Evolutionary conservation across 306 rosid genomes (phyloP).

Genomic region (Acacia acuminata): DNA sequence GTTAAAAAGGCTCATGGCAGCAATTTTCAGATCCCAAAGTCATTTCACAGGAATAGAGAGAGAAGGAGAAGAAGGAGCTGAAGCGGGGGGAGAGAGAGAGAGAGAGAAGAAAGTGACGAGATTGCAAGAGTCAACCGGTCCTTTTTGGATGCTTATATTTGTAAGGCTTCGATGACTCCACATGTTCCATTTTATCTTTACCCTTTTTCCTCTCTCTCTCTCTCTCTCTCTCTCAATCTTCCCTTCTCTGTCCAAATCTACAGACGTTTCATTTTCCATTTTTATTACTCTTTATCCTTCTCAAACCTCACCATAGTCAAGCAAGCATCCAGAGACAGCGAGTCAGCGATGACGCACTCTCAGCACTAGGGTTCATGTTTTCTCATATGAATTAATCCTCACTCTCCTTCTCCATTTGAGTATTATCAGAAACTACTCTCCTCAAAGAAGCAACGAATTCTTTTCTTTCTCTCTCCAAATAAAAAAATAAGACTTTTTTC

Average conservation of each 20-base stretch:
- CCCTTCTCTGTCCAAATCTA: neutral
- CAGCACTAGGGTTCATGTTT: neutral
- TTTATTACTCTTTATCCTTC: neutral
- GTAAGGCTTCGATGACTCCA: slow-evolving; percentile 8
- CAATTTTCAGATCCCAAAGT: slow-evolving; percentile 3
- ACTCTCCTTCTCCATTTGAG: neutral
- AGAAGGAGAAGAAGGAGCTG: neutral
- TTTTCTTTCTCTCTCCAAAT: neutral
- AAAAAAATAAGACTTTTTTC: neutral
- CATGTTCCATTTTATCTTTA: neutral
- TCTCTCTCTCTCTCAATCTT: no score
- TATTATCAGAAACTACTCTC: neutral
- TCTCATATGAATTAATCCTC: neutral
- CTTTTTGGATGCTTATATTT: neutral
- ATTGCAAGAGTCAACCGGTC: slow-evolving; percentile 6
- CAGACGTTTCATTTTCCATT: neutral
- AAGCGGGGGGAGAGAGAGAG: neutral
- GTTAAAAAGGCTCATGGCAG: neutral
- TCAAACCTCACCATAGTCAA: neutral
- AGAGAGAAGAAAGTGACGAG: neutral
- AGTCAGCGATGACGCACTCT: neutral
- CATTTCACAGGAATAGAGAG: neutral
- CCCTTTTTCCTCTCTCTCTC: neutral
- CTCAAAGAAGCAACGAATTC: neutral
- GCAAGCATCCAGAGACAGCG: neutral